Conservation (phyloP, 768 basidiomycete genomes). For the Leccinellum rugosiceps region DNA sequence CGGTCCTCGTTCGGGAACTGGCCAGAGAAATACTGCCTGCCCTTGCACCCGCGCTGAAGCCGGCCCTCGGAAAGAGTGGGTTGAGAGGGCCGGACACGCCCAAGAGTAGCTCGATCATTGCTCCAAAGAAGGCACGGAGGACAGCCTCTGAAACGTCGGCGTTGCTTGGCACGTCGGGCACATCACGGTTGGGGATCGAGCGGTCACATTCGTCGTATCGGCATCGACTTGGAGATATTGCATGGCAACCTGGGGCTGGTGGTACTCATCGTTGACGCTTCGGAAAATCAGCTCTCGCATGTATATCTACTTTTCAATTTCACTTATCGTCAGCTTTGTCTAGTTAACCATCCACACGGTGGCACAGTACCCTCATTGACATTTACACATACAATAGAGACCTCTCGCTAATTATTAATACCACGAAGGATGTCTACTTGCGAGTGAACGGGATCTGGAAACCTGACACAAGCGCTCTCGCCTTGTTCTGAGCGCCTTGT, state of each 20-base stretch:
- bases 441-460: conserved; percentile 87
- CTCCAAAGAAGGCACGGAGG: conserved; percentile 63
- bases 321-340: conserved; percentile 11
- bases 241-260: conserved; percentile 44
- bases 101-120: conserved; percentile 41
- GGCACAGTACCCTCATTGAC: conserved; percentile 25
- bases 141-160: conserved; percentile 67
- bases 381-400: conserved; percentile 28
- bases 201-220: conserved; percentile 40
- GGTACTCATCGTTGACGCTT: conserved; percentile 20
- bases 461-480: conserved; percentile 82
- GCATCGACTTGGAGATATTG: conserved; percentile 59
- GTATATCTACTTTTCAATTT: conserved; percentile 15
- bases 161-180: conserved; percentile 22
- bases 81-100: conserved; percentile 36
- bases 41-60: conserved; percentile 67
- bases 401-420: conserved; percentile 24
- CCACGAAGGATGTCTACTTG: conserved; percentile 25
- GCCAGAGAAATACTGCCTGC: conserved; percentile 83
- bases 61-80: conserved; percentile 35
- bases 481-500: conserved; percentile 85
- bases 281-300: not conserved
- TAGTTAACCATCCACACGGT: conserved; percentile 19
- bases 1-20: conserved; percentile 86
- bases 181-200: conserved; percentile 33